These are phyloP conservation scores for Ceratocystis albifundus DNA, from an alignment of 2,329 filamentous ascomycete genomes.

Conservation along the genomic window DNA sequence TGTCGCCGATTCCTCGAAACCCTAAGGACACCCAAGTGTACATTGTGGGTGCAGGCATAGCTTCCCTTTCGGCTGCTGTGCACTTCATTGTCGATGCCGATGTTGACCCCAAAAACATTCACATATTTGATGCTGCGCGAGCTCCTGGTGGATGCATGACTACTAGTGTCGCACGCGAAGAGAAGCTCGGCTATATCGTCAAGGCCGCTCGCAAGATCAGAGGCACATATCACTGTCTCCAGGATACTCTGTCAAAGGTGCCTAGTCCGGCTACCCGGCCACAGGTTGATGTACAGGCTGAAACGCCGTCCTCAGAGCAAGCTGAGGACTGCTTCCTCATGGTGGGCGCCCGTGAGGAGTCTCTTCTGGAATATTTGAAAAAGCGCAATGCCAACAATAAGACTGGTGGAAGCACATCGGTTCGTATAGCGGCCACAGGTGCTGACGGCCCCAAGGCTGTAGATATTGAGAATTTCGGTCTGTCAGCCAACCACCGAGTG, in stretches of 20 bases:
- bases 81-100: constrained; percentile 31
- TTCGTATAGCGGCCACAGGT: constrained; percentile 16
- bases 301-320: background rate
- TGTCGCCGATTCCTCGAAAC: constrained; percentile 1
- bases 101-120: constrained; percentile 29
- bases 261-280: constrained; percentile 10
- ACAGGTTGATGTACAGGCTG: background rate
- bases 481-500: constrained; percentile 20
- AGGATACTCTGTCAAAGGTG: constrained; percentile 25
- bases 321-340: background rate
- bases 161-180: constrained; percentile 27
- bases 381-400: constrained; percentile 12
- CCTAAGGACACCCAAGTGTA: constrained; percentile 26
- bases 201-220: constrained; percentile 31
- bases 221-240: constrained; percentile 30
- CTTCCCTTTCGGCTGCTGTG: constrained; percentile 31
- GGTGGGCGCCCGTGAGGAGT: constrained; percentile 8
- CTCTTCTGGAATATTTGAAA: constrained; percentile 20
- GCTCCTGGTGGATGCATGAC: constrained; percentile 29
- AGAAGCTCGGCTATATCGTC: constrained; percentile 30
- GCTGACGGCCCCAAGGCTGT: constrained; percentile 17
- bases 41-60: constrained; percentile 31
- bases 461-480: constrained; percentile 17
- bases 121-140: constrained; percentile 30
- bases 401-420: constrained; percentile 5